phyloP scores from a whole-genome alignment of 305 asterid genomes.

The Petunia hybrid region DNA sequence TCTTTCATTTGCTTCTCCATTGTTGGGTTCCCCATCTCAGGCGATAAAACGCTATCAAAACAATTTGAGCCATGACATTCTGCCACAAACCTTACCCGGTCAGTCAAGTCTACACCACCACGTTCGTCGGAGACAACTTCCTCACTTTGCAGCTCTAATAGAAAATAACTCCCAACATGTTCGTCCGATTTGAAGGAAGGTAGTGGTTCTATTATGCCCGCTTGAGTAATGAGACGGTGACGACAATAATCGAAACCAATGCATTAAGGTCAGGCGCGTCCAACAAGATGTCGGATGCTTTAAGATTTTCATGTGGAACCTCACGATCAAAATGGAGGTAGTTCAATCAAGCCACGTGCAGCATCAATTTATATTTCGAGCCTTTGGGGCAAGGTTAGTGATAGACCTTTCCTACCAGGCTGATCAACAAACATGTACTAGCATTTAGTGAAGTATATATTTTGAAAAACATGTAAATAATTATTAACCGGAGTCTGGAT shows the following conservation, averaged over 20 bases:
- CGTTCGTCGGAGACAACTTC: constrained; percentile 91
- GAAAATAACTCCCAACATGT: constrained; percentile 85
- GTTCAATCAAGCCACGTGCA: constrained; percentile 98
- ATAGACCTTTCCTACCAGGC: constrained; percentile 88
- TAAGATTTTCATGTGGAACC: constrained; percentile 93
- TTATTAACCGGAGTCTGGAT: background rate
- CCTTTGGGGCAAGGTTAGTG: constrained; percentile 88
- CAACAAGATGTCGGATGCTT: constrained; percentile 78
- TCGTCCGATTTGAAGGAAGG: constrained; percentile 98
- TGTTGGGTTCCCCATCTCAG: constrained; percentile 68
- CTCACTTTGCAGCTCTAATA: constrained; percentile 82
- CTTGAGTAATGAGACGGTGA: constrained; percentile 97
- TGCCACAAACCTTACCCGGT: constrained; percentile 89
- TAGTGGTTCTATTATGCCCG: constrained; percentile 86
- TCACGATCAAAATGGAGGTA: constrained; percentile 99
- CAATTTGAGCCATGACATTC: constrained; percentile 85
- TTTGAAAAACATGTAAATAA: background rate
- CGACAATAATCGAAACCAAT: constrained; percentile 88
- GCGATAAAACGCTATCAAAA: constrained; percentile 61
- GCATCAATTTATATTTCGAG: constrained; percentile 91
- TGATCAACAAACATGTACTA: constrained; percentile 62
- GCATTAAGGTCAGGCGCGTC: constrained; percentile 91
- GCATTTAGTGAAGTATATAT: constrained; percentile 24
- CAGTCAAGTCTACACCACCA: constrained; percentile 90
- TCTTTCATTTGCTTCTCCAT: constrained; percentile 88